Base-by-base conservation (phyloP, 208 protist species). In the Trypanosoma brucei region DNA sequence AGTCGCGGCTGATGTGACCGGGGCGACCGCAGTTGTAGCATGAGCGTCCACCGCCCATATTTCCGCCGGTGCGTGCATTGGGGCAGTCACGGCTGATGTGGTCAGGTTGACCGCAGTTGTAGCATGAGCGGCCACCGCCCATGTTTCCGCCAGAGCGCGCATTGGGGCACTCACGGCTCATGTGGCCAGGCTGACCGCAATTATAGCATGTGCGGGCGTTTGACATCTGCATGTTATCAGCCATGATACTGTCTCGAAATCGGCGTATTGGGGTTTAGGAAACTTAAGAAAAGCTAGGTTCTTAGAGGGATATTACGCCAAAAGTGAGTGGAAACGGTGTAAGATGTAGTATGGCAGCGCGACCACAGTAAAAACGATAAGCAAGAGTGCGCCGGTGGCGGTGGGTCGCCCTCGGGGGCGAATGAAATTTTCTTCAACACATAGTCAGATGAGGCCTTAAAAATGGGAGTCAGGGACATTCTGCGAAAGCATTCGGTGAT, bases 201-300 rank as follows among this genome's bases (percentile, higher is more conserved):
- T 11, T 36, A 11, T 31, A 62, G 45, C 59, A 63, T 7, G 59
- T 13, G 13, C 59, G 44, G 59, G 42, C 11, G 42, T 46, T 46
- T 11, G 42, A 46, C 59, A 63, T 63, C 35, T 56, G 52, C 6
- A 46, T 35, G 37, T 57, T 57, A 49, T 65, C 60, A 38, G 50
- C 37, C 60, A 65, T 65, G 30, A 34, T 50, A 22, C 22, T 22
- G 22, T 22, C 22, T 22, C 22, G 22, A 22, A 22, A 22, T 22
- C 22, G 22, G 22, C 22, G 22, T 22, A 22, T 22, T 22, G 22
- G 22, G 22, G 22, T 22, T 22, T 22, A 22, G 22, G 22, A 22
- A 22, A 22, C 22, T 22, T 22, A 22, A 22, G 22, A 22, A 22
- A 22, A 22, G 22, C 22, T 22, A 22, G 22, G 22, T 22, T 22